Percentiles rank a stretch among this genome's conserved stretches.
Conservation (phyloP, 2,329 filamentous ascomycete genomes). For the Annulohypoxylon truncatum region DNA sequence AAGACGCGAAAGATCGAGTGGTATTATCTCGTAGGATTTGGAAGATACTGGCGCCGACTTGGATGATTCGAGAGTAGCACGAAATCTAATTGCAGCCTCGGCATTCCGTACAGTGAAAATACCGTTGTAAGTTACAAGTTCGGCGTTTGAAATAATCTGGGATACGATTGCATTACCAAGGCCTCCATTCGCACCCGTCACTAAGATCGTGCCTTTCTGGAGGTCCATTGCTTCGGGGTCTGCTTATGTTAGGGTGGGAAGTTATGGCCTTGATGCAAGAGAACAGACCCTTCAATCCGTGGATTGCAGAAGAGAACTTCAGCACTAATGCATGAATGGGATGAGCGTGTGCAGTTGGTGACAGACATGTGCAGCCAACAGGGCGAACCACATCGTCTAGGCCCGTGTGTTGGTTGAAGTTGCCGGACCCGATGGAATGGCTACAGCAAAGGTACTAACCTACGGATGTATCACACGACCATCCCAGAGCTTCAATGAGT, state of each 20-base stretch:
- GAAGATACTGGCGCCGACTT: background rate
- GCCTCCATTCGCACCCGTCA: conserved; percentile 6
- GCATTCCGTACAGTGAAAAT: background rate
- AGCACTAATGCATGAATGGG: no score
- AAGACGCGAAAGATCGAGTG: no score
- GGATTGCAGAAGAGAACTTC: no score
- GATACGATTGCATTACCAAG: conserved; percentile 4
- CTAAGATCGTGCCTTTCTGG: conserved; percentile 3
- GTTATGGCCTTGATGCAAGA: background rate
- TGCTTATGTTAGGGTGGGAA: no score
- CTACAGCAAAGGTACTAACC: no score
- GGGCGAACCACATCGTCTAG: no score
- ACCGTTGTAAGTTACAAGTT: background rate
- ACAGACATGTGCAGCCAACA: no score
- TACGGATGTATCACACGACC: no score
- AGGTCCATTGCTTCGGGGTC: background rate
- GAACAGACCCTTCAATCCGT: background rate
- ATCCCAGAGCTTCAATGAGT: no score
- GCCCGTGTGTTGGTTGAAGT: no score
- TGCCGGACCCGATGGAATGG: no score
- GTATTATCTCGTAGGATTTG: background rate
- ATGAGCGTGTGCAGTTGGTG: no score
- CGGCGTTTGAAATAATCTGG: background rate
- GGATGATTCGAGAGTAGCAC: background rate
- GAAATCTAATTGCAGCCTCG: background rate